Evolutionary conservation across 768 basidiomycete genomes (phyloP).

Genomic region (Antrodiella citrinella): DNA sequence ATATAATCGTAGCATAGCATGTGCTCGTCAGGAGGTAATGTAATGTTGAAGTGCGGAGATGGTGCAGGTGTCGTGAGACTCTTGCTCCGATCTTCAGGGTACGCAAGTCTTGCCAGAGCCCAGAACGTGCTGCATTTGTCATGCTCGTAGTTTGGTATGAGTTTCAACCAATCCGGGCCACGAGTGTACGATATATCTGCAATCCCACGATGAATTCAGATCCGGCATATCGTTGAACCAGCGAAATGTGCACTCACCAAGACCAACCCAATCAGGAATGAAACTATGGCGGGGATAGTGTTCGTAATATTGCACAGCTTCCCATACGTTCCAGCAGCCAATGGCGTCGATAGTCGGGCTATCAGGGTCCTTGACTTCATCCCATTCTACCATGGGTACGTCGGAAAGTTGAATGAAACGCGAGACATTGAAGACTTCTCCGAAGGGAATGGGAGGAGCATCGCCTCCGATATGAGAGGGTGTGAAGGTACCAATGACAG

Average conservation of each 20-base stretch:
- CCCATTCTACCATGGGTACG: constrained; percentile 32
- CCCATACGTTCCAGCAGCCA: constrained; percentile 39
- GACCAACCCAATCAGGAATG: constrained; percentile 19
- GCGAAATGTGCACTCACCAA: constrained; percentile 24
- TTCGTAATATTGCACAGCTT: constrained; percentile 23
- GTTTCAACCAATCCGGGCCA: constrained; percentile 24
- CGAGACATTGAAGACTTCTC: constrained; percentile 35
- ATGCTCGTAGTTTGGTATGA: constrained; percentile 23
- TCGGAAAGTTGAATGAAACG: constrained; percentile 28
- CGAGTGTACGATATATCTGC: constrained; percentile 30
- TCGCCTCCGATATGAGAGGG: constrained; percentile 31
- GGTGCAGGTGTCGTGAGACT: constrained; percentile 18
- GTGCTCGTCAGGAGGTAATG: constrained; percentile 29
- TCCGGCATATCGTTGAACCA: neutral
- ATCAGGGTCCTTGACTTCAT: constrained; percentile 30
- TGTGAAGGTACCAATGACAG: constrained; percentile 32
- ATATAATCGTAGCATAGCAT: constrained; percentile 34
- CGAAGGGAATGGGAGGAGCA: constrained; percentile 25
- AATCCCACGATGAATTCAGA: too few species aligned
- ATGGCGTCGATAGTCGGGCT: constrained; percentile 26
- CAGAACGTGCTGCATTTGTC: constrained; percentile 26
- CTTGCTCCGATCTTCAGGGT: constrained; percentile 22
- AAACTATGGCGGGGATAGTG: constrained; percentile 18
- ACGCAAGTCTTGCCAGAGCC: constrained; percentile 25
- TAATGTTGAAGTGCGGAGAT: constrained; percentile 18